phyloP scores from a whole-genome alignment of 2,329 filamentous ascomycete species.

The Westerdykella sp. region DNA sequence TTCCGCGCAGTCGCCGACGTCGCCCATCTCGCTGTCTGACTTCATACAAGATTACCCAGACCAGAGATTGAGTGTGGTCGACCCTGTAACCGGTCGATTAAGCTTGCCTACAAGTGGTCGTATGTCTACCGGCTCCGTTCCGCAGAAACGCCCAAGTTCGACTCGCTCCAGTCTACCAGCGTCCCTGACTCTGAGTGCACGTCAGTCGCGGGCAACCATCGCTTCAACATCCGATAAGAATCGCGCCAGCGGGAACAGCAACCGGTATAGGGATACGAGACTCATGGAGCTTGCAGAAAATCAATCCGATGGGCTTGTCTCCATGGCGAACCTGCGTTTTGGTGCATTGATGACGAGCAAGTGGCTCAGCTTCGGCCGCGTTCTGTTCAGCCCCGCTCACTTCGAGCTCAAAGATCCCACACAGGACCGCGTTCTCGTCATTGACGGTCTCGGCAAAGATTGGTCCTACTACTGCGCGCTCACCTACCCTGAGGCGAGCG shows the following conservation, averaged over 20 bases:
- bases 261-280: constrained; percentile 51
- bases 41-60: constrained; percentile 49
- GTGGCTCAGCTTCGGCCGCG: constrained; percentile 79
- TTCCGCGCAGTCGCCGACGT: constrained; percentile 45
- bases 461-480: constrained; percentile 84
- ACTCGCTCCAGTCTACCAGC: constrained; percentile 32
- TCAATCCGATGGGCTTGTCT: constrained; percentile 34
- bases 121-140: constrained; percentile 23
- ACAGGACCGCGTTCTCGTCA: constrained; percentile 63
- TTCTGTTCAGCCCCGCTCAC: constrained; percentile 73
- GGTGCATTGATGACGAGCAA: constrained; percentile 81
- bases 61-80: constrained; percentile 32
- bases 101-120: constrained; percentile 30
- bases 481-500: constrained; percentile 66
- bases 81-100: constrained; percentile 34
- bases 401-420: constrained; percentile 58
- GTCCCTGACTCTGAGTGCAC: constrained; percentile 23
- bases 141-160: constrained; percentile 21
- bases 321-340: constrained; percentile 69
- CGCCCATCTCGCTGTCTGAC: constrained; percentile 50
- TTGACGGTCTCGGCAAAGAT: constrained; percentile 82
- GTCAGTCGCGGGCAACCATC: constrained; percentile 29
- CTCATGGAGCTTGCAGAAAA: constrained; percentile 43
- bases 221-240: constrained; percentile 29
- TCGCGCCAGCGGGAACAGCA: constrained; percentile 27